phyloP scores from a whole-genome alignment of 352 stramenopile species.

The Pythium coloratum region DNA sequence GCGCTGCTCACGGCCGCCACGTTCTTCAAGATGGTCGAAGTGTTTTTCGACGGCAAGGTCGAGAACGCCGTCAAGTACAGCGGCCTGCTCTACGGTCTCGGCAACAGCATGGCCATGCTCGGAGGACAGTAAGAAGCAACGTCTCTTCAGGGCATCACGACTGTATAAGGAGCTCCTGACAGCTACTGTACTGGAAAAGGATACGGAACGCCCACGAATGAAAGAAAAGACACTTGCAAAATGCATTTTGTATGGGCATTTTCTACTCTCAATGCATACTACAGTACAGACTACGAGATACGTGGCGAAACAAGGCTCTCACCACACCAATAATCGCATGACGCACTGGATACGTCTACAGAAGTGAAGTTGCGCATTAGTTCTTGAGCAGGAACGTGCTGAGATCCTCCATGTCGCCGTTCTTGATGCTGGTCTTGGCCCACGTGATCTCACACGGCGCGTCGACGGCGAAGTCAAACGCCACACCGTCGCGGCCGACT shows the following conservation, averaged over 20 bases:
- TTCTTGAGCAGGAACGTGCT: constrained; percentile 74
- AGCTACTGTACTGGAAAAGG: not conserved
- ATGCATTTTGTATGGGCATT: not conserved
- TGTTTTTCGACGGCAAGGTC: constrained; percentile 87
- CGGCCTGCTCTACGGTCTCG: constrained; percentile 83
- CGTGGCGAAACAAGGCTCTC: not conserved
- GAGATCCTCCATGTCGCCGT: constrained; percentile 57
- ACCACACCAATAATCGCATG: too few relatives aligned
- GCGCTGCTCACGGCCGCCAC: constrained; percentile 94
- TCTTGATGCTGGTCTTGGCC: constrained; percentile 69
- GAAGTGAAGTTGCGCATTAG: constrained; percentile 26
- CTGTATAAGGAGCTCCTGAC: not conserved
- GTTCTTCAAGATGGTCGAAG: constrained; percentile 92
- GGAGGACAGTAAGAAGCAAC: constrained; percentile 7
- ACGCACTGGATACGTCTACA: too few relatives aligned
- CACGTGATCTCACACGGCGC: constrained; percentile 80
- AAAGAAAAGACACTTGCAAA: too few relatives aligned
- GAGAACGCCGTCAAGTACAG: constrained; percentile 85
- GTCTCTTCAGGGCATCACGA: not conserved
- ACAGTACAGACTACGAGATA: not conserved
- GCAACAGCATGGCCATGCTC: constrained; percentile 52
- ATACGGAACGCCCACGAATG: too few relatives aligned
- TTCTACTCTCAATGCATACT: constrained; percentile 3
- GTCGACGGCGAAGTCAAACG: constrained; percentile 83
- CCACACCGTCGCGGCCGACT: constrained; percentile 66